A percentile compares a stretch with the other conserved stretches of the same genome.
phyloP scores from a whole-genome alignment of 305 asterid species.

The Solanum chacoense region DNA sequence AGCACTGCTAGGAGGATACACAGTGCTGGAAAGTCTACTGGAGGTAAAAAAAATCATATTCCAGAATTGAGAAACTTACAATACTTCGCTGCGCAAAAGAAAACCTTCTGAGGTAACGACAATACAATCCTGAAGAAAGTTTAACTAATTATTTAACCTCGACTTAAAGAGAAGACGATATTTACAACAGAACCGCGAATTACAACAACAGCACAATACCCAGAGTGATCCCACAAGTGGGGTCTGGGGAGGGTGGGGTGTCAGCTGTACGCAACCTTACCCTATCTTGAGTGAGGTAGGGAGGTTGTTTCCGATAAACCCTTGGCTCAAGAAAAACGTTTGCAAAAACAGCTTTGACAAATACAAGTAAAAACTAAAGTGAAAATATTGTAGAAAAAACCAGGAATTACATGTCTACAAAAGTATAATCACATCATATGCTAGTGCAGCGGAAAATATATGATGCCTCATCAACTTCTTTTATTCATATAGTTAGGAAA shows the following conservation, averaged over 20 bases:
- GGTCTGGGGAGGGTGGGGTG: background rate
- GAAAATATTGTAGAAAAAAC: background rate
- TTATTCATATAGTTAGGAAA: background rate
- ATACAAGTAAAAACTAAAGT: background rate
- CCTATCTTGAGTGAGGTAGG: background rate
- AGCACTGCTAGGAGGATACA: background rate
- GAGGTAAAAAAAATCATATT: background rate
- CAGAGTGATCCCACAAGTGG: background rate
- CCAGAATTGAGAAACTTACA: slow-evolving; percentile 33
- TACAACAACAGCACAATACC: background rate
- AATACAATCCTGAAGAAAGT: slow-evolving; percentile 30
- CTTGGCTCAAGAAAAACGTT: background rate
- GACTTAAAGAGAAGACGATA: background rate
- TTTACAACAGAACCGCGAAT: background rate
- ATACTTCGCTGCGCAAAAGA: slow-evolving; percentile 38
- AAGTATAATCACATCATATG: background rate
- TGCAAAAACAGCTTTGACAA: background rate
- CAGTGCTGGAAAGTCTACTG: background rate
- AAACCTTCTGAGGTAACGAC: slow-evolving; percentile 37
- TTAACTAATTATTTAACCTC: background rate
- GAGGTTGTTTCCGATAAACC: background rate
- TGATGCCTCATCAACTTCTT: background rate
- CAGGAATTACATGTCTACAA: background rate
- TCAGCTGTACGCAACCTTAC: background rate
- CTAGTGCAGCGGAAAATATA: background rate